Base-by-base conservation (phyloP, 2,329 filamentous ascomycete genomes). In the Trichoderma aggressivum region DNA sequence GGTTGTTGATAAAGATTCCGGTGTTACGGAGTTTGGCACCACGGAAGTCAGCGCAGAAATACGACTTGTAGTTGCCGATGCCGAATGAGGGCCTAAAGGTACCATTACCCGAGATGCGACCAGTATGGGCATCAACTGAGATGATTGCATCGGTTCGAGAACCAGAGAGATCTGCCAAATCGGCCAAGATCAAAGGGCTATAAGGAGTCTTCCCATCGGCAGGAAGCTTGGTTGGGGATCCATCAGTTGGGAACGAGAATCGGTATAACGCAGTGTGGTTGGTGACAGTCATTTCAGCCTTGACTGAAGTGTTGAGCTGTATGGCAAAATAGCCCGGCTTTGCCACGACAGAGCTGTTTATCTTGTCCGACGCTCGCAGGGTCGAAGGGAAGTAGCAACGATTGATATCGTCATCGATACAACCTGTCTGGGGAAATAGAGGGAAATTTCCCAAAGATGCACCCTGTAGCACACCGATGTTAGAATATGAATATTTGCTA, bases 251-350 rank as follows among this genome's bases (percentile, higher is more conserved):
- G 72, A 90, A 90, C 1, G 84, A 84, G 77, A 91, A 91, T 21
- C 86, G 83, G 74, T 90, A 91, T 5, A 91, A 80, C 3, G 88
- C 87, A 5, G 88, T 85, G 74, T 87, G 88, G 74, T 88, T 85
- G 0, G 88, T 85, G 1, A 86, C 83, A 0, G 89, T 89, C 85
- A 91, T 91, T 77, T 91, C 89, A 1, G 87, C 86, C n/a, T 80
- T 80, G 61, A 91, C 85, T 2, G 84, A 84, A 62, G 86, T 89
- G 65, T 85, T 82, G 56, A 91, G 81, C 39, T 83, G 83, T 8
- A 91, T 79, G 3, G 84, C 81, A 76, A 91, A 91, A 77, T 90
- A 90, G 10, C 89, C 89, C 2, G 88, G 87, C n/a, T 83, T 82
- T 7, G 89, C 88, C 28, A 81, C 79, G n/a, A 86, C 82, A 0